Evolutionary conservation across 495 filamentous ascomycete species (phyloP).

Genomic region (Daldinia loculata): DNA sequence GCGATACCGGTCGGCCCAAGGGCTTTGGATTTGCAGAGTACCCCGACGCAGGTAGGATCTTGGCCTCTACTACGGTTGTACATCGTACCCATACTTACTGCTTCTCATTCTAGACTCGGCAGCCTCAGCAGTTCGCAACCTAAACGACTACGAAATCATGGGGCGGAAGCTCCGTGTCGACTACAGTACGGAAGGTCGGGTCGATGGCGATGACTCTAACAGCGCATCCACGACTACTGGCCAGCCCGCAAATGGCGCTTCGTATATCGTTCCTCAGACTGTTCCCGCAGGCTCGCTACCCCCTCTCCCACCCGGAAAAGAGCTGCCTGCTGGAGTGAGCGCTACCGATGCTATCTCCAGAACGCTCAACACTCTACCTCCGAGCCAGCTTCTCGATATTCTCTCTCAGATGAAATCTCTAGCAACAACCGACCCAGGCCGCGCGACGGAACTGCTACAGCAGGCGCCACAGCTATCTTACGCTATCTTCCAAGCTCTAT

Average conservation of each 20-base stretch:
- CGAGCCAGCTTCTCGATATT: constrained; percentile 91
- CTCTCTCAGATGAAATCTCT: constrained; percentile 93
- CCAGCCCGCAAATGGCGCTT: constrained; percentile 46
- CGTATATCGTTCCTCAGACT: constrained; percentile 26
- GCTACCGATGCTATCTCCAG: constrained; percentile 91
- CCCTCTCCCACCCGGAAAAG: constrained; percentile 82
- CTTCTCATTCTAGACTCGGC: constrained; percentile 72
- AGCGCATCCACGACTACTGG: constrained; percentile 57
- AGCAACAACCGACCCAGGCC: constrained; percentile 77
- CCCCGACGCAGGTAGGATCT: constrained; percentile 68
- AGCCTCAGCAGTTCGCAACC: constrained; percentile 91
- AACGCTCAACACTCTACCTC: constrained; percentile 84
- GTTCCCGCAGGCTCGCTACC: constrained; percentile 63
- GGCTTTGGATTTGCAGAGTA: constrained; percentile 98
- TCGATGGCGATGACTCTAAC: constrained; percentile 66
- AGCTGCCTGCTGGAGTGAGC: constrained; percentile 79
- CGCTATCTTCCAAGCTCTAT: constrained; percentile 93
- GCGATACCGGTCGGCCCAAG: constrained; percentile 92
- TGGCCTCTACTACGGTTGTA: neutral
- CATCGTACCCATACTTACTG: constrained; percentile 24
- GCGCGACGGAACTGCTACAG: constrained; percentile 85
- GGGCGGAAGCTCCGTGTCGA: constrained; percentile 92
- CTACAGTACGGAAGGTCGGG: constrained; percentile 89
- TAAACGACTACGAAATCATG: constrained; percentile 97
- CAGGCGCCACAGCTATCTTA: constrained; percentile 94